phyloP scores from a whole-genome alignment of 176 grass and related monocot genomes.

The Lolium rigidum region DNA sequence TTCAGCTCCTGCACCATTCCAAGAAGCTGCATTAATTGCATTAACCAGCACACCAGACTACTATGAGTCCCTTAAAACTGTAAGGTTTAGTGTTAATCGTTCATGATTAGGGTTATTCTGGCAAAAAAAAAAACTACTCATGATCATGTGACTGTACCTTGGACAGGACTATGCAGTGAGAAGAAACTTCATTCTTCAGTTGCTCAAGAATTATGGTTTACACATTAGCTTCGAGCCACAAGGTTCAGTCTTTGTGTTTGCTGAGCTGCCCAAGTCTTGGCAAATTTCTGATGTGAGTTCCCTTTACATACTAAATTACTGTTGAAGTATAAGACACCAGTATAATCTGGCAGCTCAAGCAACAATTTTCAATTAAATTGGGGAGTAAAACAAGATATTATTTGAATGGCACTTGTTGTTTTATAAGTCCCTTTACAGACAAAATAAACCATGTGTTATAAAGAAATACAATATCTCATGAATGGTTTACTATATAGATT shows the following conservation, averaged over 20 bases:
- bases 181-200: constrained; percentile 75
- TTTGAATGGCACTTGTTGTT: not conserved
- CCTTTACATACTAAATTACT: constrained; percentile 13
- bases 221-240: constrained; percentile 73
- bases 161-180: constrained; percentile 69
- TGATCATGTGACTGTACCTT: constrained; percentile 17
- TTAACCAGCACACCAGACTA: constrained; percentile 62
- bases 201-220: constrained; percentile 70
- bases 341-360: not conserved
- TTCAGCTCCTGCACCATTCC: constrained; percentile 97
- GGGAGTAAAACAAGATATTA: not conserved
- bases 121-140: not conserved
- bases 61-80: constrained; percentile 73
- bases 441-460: not conserved
- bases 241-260: constrained; percentile 87
- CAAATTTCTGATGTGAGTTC: constrained; percentile 75
- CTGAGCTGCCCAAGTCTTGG: constrained; percentile 72
- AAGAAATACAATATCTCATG: not conserved
- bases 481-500: not conserved
- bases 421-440: not conserved
- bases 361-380: not conserved
- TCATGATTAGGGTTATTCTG: constrained; percentile 1
- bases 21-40: constrained; percentile 83
- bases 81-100: constrained; percentile 42
- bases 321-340: not conserved